Base-by-base conservation (phyloP, 495 filamentous ascomycete species). In the Letharia columbiana region DNA sequence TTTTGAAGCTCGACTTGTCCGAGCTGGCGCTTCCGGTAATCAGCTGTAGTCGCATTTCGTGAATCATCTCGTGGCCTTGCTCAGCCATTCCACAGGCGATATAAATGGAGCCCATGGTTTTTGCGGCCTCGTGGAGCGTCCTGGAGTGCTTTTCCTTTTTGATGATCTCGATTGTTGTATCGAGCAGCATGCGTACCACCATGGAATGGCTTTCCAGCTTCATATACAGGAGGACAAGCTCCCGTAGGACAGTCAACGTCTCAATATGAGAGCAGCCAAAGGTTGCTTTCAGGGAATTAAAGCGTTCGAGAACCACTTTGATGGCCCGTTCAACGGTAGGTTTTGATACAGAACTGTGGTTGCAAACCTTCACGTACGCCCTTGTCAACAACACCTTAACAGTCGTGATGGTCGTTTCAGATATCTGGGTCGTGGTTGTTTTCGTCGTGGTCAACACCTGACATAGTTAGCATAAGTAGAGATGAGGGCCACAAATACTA, bases 341-440 rank as follows among this genome's bases (percentile, higher is more conserved):
- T 9, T 76, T 77, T 54, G 80, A 77, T 4, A 75, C 75, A 39
- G 80, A 74, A 2, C 71, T 71, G 28, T 73, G 73, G 15, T 73
- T 76, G 66, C 79, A 76, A 63, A 79, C 69, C 13, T 75, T 76
- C 28, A 80, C 71, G 65, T 86, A 87, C 9, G 86, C 73, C 72
- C 81, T 82, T 1, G 85, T 82, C 60, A 88, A 75, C 44, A 83
- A 78, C 69, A 82, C 78, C 73, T 84, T 87, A 70, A 86, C 74
- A 6, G 75, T 78, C 56, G 83, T 83, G 17, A 81, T 77, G 4
- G 79, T 76, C 4, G 79, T 79, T 40, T 78, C 75, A 2, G 75
- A 75, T 71, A 79, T 80, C 44, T 78, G 75, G 1, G 76, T 73
- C 18, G 76, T 71, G 12, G 71, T 71, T 37, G 54, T 37, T 37